These are phyloP conservation scores for Psidium friedrichsthalianum DNA, from an alignment of 345 rosid genomes.

Conservation along the genomic window DNA sequence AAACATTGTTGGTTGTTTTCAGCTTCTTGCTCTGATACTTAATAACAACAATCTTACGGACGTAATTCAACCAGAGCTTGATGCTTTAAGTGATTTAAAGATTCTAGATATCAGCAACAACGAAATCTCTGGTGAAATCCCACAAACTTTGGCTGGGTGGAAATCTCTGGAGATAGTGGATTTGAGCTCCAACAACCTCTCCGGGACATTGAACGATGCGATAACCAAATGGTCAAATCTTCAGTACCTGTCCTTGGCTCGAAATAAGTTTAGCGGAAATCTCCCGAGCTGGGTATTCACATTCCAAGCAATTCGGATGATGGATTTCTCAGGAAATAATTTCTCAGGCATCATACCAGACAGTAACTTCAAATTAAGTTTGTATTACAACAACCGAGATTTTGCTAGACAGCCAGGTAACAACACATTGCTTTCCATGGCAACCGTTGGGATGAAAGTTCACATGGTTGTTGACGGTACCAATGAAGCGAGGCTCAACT, in stretches of 20 bases:
- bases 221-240: constrained; percentile 79
- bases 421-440: constrained; percentile 9
- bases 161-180: constrained; percentile 86
- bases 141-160: constrained; percentile 75
- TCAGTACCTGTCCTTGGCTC: constrained; percentile 65
- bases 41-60: constrained; percentile 74
- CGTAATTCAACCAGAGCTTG: constrained; percentile 85
- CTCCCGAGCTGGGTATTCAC: constrained; percentile 73
- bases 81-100: constrained; percentile 70
- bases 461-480: constrained; percentile 28
- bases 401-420: not conserved
- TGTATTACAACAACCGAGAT: constrained; percentile 31
- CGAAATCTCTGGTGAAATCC: constrained; percentile 74
- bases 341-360: constrained; percentile 75
- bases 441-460: constrained; percentile 32
- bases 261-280: constrained; percentile 64
- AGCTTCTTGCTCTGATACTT: constrained; percentile 63
- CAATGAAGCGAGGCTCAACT: constrained; percentile 53
- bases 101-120: constrained; percentile 61
- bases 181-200: constrained; percentile 72
- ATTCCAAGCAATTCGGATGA: constrained; percentile 57
- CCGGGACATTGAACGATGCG: constrained; percentile 74
- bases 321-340: constrained; percentile 71
- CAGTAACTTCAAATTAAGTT: constrained; percentile 59
- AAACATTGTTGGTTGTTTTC: constrained; percentile 80